Percentiles rank a stretch among this genome's conserved stretches.
Conservation (phyloP, 225 moss, liverwort and hornwort species). For the Antitrichia curtipendula region DNA sequence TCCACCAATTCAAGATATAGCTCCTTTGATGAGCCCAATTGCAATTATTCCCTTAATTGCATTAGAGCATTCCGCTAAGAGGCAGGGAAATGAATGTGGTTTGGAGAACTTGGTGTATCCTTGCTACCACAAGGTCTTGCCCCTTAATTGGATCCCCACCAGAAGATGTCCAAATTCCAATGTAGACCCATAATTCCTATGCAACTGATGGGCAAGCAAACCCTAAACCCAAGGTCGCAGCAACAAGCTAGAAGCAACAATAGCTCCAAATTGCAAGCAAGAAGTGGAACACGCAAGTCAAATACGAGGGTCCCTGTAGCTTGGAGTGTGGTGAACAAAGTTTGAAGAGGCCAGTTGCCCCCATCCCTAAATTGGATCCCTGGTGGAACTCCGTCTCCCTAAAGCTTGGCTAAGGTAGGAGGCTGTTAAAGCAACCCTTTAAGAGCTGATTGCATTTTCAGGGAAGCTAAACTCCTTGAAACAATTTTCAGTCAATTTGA, state of each 20-base stretch:
- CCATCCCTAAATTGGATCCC: rapidly evolving
- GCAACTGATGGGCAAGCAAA: too few species aligned
- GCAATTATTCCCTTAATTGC: neutral
- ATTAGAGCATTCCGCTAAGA: neutral
- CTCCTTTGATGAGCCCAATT: neutral
- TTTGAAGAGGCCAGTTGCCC: neutral
- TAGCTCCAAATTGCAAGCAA: too few species aligned
- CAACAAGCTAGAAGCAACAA: neutral
- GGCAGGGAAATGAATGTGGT: rapidly evolving
- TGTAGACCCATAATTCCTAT: rapidly evolving
- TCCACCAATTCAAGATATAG: neutral
- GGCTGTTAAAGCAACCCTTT: too few species aligned
- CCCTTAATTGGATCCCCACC: rapidly evolving
- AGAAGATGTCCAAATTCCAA: neutral
- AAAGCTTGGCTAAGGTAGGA: too few species aligned
- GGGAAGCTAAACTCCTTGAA: too few species aligned
- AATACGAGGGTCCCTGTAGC: rapidly evolving
- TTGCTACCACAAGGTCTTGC: rapidly evolving
- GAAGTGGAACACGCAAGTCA: rapidly evolving
- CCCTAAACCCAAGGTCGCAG: too few species aligned
- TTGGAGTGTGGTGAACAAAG: neutral
- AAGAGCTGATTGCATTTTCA: too few species aligned
- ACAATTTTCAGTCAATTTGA: too few species aligned
- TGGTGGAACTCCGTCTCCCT: too few species aligned
- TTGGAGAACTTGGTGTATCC: neutral